Base-by-base conservation (phyloP, 2,329 filamentous ascomycete genomes). In the Bipolaris cookei region DNA sequence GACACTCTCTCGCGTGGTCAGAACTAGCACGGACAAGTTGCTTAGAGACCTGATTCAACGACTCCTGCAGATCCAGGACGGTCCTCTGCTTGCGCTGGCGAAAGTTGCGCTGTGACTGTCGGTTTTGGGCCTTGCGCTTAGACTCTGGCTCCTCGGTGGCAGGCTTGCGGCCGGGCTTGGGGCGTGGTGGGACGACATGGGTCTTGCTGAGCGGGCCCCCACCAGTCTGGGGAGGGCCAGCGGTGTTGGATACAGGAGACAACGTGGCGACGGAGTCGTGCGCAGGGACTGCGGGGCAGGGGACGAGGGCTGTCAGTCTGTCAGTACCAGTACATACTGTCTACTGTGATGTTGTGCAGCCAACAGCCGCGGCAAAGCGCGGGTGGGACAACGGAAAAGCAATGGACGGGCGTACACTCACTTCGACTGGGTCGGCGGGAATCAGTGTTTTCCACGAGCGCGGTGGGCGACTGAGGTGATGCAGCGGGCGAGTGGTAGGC, bases 101-200 rank as follows among this genome's bases (percentile, higher is more conserved):
- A 77, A 98, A 98, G 1, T 90, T 91, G 56, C 94, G 84, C 79
- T 98, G 94, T 3, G 94, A 94, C 44, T 91, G 90, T 58, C 95
- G 86, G 76, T 98, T 98, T 79, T 98, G 95, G 1, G 91, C 90
- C 81, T 97, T 96, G 64, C 95, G 87, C 80, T 96, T 96, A 41
- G 92, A 96, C 1, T 91, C 90, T 13, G 93, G 92, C 50, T 93
- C 96, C 73, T 97, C 93, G 34, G 91, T 96, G 44, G 92, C 91
- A 3, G 94, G 93, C 82, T 98, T 98, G 67, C 94, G 88, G 46
- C 94, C 94, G 20, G 95, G 94, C 82, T 79, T 80, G 6, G 80
- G 80, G 21, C 80, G 76, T 5, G 79, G 70, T 32, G 77, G 79
- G 20, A 82, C 69, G 3, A 64, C 66, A 64, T 78, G 73, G 41